Evolutionary conservation across 768 basidiomycete genomes (phyloP).

Genomic region (Lepiota subincarnata): DNA sequence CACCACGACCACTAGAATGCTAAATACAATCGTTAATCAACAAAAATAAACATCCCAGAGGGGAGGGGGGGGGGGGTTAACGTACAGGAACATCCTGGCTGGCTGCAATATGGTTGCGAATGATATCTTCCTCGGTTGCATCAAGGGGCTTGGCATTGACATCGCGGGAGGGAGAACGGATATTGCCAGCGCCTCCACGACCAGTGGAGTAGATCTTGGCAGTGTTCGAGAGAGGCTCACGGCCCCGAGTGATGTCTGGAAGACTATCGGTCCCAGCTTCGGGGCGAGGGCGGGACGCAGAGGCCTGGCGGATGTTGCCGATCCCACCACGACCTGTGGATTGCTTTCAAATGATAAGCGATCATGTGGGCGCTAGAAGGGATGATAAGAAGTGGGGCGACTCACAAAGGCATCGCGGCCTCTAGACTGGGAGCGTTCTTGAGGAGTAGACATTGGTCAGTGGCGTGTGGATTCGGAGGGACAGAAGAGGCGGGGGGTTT

Average conservation of each 20-base stretch:
- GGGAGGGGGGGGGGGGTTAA: conserved; percentile 3
- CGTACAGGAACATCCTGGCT: conserved; percentile 33
- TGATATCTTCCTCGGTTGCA: conserved; percentile 35
- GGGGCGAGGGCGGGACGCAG: conserved; percentile 43
- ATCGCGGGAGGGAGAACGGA: conserved; percentile 73
- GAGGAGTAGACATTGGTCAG: not conserved
- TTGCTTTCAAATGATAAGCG: conserved; percentile 10
- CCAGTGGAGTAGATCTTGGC: conserved; percentile 52
- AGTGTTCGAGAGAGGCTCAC: conserved; percentile 41
- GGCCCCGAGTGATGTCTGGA: conserved; percentile 48
- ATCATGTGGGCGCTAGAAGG: conserved; percentile 8
- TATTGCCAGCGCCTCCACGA: conserved; percentile 83
- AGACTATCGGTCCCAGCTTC: conserved; percentile 50
- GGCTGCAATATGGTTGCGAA: conserved; percentile 29
- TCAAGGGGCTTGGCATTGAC: conserved; percentile 24
- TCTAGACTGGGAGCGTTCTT: conserved; percentile 50
- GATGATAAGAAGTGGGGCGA: conserved; percentile 9
- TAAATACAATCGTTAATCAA: too few species aligned
- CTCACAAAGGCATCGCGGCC: conserved; percentile 59
- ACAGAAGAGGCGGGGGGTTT: not conserved
- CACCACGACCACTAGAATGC: conserved; percentile 65
- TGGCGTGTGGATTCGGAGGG: not conserved
- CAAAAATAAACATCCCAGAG: too few species aligned
- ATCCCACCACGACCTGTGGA: conserved; percentile 66
- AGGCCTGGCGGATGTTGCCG: conserved; percentile 59